Conservation (phyloP, 2,329 filamentous ascomycete genomes). For the Ascochyta pisi region DNA sequence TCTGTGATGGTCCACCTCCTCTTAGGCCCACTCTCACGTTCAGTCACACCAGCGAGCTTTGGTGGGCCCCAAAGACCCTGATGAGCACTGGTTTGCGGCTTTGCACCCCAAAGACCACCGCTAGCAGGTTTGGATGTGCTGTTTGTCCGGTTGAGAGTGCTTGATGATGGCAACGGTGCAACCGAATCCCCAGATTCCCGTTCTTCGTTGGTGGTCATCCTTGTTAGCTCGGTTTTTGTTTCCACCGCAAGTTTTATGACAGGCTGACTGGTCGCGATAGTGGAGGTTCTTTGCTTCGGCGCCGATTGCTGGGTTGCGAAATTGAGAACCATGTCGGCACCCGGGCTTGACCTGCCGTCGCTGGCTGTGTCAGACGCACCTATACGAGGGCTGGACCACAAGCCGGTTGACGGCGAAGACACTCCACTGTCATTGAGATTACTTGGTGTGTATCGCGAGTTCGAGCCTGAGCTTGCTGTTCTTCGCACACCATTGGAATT, state of each 20-base stretch:
- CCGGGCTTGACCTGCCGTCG: constrained; percentile 33
- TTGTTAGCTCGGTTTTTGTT: constrained; percentile 13
- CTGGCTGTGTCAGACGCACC: constrained; percentile 24
- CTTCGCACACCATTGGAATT: constrained; percentile 51
- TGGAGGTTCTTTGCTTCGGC: constrained; percentile 20
- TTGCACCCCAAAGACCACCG: constrained; percentile 36
- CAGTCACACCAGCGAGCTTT: constrained; percentile 42
- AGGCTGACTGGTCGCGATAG: constrained; percentile 9
- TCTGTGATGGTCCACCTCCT: constrained; percentile 54
- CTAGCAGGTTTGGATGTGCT: constrained; percentile 12
- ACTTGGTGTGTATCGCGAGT: constrained; percentile 29
- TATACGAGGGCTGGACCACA: constrained; percentile 49
- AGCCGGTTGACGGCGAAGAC: constrained; percentile 39
- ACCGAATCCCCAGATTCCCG: constrained; percentile 40
- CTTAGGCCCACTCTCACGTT: constrained; percentile 50
- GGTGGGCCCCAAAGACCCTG: constrained; percentile 55
- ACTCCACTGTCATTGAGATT: constrained; percentile 26
- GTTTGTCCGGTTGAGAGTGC: constrained; percentile 24
- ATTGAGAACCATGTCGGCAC: constrained; percentile 44
- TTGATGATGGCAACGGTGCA: constrained; percentile 38
- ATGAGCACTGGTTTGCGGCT: constrained; percentile 27
- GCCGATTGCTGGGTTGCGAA: constrained; percentile 37
- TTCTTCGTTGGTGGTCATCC: constrained; percentile 36
- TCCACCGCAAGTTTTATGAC: constrained; percentile 15
- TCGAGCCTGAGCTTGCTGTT: constrained; percentile 43